phyloP scores from a whole-genome alignment of 768 basidiomycete genomes.

The Russula compacta region DNA sequence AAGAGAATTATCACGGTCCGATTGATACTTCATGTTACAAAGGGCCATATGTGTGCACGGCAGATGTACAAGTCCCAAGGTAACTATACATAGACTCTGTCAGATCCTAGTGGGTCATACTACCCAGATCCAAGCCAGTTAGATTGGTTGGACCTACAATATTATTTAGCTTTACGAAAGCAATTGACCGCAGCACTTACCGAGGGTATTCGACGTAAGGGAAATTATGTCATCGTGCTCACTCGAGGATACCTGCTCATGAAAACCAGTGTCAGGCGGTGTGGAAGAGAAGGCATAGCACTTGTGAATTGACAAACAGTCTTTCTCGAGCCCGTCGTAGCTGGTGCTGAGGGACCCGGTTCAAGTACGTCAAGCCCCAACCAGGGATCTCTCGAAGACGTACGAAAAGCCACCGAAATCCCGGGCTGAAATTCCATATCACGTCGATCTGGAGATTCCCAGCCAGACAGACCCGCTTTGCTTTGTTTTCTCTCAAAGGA shows the following conservation, averaged over 20 bases:
- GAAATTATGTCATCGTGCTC: no score
- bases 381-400: slow-evolving; percentile 23
- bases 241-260: neutral
- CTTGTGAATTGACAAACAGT: neutral
- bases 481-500: neutral
- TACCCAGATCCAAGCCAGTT: slow-evolving; percentile 78
- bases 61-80: no score
- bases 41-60: no score
- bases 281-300: neutral
- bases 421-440: slow-evolving; percentile 63
- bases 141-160: slow-evolving; percentile 60
- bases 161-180: no score
- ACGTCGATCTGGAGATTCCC: slow-evolving; percentile 55
- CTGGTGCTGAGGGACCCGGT: neutral
- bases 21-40: slow-evolving; percentile 38
- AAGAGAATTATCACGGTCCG: slow-evolving; percentile 52
- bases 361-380: neutral
- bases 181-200: slow-evolving; percentile 70
- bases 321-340: neutral
- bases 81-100: no score
- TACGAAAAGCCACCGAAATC: no score
- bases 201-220: neutral
- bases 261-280: neutral
- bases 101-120: no score
- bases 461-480: slow-evolving; percentile 5